Evolutionary conservation across 2,329 filamentous ascomycete genomes (phyloP).

Genomic region (Coniochaeta hoffmannii): DNA sequence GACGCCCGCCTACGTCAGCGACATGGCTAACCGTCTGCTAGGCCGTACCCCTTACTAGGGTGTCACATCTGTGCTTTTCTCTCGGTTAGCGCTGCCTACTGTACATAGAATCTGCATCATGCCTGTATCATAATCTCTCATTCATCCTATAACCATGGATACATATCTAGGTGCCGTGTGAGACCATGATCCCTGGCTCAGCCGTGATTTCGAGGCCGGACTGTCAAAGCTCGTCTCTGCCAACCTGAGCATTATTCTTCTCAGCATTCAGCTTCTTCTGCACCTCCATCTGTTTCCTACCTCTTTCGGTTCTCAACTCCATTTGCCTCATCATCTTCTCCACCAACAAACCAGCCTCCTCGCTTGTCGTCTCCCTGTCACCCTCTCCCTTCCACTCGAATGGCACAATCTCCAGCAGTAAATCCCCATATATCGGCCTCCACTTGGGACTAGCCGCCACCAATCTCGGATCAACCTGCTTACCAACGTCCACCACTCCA

Average conservation of each 20-base stretch:
- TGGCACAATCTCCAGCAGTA: background rate
- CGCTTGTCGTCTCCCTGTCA: background rate
- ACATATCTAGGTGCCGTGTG: background rate
- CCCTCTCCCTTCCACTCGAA: background rate
- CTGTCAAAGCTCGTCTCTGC: constrained; percentile 1
- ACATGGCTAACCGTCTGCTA: constrained; percentile 28
- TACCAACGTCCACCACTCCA: background rate
- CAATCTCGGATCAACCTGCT: background rate
- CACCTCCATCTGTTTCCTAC: background rate
- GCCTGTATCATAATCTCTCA: background rate
- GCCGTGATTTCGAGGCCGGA: too few relatives aligned
- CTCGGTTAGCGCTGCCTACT: constrained; percentile 42
- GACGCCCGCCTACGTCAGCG: constrained; percentile 28
- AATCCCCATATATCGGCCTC: background rate
- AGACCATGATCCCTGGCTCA: background rate
- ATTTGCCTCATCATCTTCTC: background rate
- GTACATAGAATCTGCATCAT: background rate
- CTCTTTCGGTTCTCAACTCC: background rate
- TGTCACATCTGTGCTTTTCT: background rate
- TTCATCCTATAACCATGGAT: background rate
- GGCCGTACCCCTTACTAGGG: constrained; percentile 23
- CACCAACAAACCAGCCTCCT: background rate
- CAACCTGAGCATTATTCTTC: background rate
- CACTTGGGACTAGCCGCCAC: background rate
- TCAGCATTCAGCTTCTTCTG: background rate